Base-by-base conservation (phyloP, 768 basidiomycete genomes). In the Paxillus rubicundulus region DNA sequence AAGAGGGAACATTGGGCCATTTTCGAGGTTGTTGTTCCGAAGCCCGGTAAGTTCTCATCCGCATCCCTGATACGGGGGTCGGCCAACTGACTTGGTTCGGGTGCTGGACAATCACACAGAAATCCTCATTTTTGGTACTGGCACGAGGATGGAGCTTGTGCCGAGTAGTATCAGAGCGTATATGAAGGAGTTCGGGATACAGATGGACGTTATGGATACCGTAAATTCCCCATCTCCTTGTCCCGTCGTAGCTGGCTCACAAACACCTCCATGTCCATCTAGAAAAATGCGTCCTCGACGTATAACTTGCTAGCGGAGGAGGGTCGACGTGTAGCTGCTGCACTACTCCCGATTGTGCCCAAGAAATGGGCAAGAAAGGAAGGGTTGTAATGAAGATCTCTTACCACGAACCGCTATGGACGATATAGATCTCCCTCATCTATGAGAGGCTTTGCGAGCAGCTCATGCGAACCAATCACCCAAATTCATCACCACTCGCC, bases 261-360 rank as follows among this genome's bases (percentile, higher is more conserved):
- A 30, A 9, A n/a, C 21, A 17, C 16, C 17, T 36, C 16, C 30
- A 17, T 20, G 28, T 28, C 30, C 32, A 47, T 44, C 14, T 42
- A 89, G 94, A 76, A 91, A 62, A 97, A 95, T 65, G 96, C 95
- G 16, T 94, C 92, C 61, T 87, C 95, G 24, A 98, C 96, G 0
- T 99, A 94, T 70, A 98, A 99, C 68, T 68, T 99, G 20, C 77
- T 99, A 42, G 72, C 87, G 0, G 96, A 99, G 68, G 96, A 99
- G 71, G 96, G 96, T 7, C 77, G 96, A 47, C 85, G 88, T 21
- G 92, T 98, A 12, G 91, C 93, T 37, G 94, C 91, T 13, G 95
- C 94, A 2, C 70, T 97, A n/a, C 75, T 95, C 17, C 93, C 94
- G 4, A 58, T 85, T 16, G 69, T 73, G 7, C 76, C 78, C 39